Percentiles rank a stretch among this genome's conserved stretches.
Evolutionary conservation across 768 basidiomycete species (phyloP).

Genomic region (Termitomyces sp.): DNA sequence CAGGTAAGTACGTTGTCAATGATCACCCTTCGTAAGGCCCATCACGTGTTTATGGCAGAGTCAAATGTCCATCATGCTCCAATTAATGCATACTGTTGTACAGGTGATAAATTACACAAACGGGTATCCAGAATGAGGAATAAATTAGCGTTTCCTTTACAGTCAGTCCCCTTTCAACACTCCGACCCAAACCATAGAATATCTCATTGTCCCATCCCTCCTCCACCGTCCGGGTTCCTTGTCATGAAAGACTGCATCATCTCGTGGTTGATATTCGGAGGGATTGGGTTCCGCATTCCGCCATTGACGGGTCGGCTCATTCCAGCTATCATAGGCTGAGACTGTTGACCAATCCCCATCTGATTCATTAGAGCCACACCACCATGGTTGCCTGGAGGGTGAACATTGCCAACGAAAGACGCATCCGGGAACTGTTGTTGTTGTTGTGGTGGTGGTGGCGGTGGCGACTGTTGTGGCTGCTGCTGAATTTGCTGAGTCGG

Average conservation of each 20-base stretch:
- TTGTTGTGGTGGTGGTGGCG: constrained; percentile 13
- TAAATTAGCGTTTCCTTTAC: background rate
- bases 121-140: constrained; percentile 6
- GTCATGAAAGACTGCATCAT: constrained; percentile 41
- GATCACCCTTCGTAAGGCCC: no score
- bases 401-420: constrained; percentile 11
- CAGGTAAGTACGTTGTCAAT: no score
- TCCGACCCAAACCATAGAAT: background rate
- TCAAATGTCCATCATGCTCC: background rate
- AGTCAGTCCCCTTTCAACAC: background rate
- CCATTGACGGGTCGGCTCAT: constrained; percentile 14
- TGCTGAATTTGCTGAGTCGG: constrained; percentile 17
- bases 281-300: constrained; percentile 12
- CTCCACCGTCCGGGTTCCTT: constrained; percentile 21
- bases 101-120: background rate
- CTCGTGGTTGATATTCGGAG: constrained; percentile 29
- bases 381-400: constrained; percentile 3
- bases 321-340: constrained; percentile 16
- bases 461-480: constrained; percentile 14
- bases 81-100: background rate
- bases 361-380: constrained; percentile 19
- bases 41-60: constrained; percentile 5
- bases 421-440: constrained; percentile 14
- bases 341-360: constrained; percentile 17
- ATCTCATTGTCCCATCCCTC: constrained; percentile 8